Conservation (phyloP, 2,329 filamentous ascomycete species). For the Pseudogymnoascus sp. region DNA sequence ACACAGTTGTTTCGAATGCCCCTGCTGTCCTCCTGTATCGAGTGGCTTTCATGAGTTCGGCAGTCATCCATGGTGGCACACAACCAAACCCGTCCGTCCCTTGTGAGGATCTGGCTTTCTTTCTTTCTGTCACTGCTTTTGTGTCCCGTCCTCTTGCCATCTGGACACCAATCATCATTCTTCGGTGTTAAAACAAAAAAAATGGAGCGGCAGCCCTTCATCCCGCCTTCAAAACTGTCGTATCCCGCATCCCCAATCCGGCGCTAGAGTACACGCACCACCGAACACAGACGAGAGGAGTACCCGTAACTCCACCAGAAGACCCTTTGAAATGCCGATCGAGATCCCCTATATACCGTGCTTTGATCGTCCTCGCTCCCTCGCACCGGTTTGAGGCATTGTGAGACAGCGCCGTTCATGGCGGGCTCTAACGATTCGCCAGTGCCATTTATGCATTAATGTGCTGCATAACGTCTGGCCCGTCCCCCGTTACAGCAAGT, state of each 20-base stretch:
- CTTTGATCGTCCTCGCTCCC: neutral
- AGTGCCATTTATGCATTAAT: neutral
- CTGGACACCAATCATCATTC: neutral
- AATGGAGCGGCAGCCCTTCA: neutral
- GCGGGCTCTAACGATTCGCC: neutral
- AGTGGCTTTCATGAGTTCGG: neutral
- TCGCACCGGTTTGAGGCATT: neutral
- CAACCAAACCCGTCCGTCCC: neutral
- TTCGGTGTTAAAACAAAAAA: neutral
- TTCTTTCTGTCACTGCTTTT: neutral
- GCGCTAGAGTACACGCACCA: conserved; percentile 1
- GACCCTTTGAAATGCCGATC: conserved; percentile 4
- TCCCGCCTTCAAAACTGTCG: conserved; percentile 2
- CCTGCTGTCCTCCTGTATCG: neutral
- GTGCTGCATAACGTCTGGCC: neutral
- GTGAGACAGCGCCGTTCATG: neutral
- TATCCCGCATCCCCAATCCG: conserved; percentile 3
- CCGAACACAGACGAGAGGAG: neutral
- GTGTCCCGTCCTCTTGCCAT: neutral
- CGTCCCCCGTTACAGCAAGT: neutral
- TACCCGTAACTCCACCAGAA: neutral
- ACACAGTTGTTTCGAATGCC: neutral
- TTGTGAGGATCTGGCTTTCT: neutral
- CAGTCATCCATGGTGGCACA: neutral
- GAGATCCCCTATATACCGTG: neutral